These are phyloP conservation scores for Saururus chinensis DNA, from an alignment of 164 flowering plant genomes.

Conservation along the genomic window DNA sequence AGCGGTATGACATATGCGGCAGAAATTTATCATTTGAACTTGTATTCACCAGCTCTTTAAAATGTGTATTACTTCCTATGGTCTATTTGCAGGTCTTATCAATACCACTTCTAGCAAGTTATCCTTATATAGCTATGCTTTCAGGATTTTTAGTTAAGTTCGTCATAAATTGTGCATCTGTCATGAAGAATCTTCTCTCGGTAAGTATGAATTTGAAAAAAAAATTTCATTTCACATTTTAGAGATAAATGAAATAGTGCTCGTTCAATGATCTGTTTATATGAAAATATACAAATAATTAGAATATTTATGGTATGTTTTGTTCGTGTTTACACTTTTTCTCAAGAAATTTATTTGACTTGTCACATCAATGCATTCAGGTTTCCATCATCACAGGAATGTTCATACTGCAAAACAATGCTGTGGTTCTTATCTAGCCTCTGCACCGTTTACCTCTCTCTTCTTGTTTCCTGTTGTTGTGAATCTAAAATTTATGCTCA, in stretches of 20 bases:
- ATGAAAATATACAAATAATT: neutral
- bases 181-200: conserved; percentile 33
- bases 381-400: conserved; percentile 44
- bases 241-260: too few relatives aligned
- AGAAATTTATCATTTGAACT: too few relatives aligned
- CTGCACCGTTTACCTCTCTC: neutral
- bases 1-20: conserved; percentile 22
- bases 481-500: neutral
- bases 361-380: conserved; percentile 12
- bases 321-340: too few relatives aligned
- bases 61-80: neutral
- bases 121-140: conserved; percentile 46
- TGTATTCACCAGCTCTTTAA: neutral
- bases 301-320: too few relatives aligned
- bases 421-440: conserved; percentile 37
- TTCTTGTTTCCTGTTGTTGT: neutral
- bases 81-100: conserved; percentile 29
- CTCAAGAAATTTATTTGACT: neutral
- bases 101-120: conserved; percentile 47
- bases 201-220: neutral
- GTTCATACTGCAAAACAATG: conserved; percentile 45
- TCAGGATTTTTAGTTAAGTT: conserved; percentile 38
- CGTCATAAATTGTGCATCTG: conserved; percentile 41
- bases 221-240: too few relatives aligned
- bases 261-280: neutral